Percentiles rank a stretch among this genome's conserved stretches.
Conservation (phyloP, 441 rosid genomes). For the Monsonia emarginata region DNA sequence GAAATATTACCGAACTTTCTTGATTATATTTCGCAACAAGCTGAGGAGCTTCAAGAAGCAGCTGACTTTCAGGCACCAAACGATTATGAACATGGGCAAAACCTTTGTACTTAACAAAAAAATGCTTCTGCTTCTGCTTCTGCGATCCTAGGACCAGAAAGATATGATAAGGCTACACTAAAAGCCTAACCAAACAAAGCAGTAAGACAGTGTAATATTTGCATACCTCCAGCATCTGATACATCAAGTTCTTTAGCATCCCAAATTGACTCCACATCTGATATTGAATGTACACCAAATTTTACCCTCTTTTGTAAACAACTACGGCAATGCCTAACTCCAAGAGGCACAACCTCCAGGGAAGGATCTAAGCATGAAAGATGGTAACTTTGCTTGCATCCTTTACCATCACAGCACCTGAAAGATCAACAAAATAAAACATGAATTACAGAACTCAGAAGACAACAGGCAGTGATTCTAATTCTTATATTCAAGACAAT, state of each 20-base stretch:
- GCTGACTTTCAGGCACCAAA: conserved; percentile 35
- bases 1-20: conserved; percentile 31
- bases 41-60: conserved; percentile 36
- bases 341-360: conserved; percentile 30
- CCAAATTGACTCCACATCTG: conserved; percentile 43
- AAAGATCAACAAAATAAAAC: conserved; percentile 7
- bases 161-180: conserved; percentile 3
- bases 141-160: conserved; percentile 22
- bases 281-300: conserved; percentile 32
- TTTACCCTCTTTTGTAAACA: conserved; percentile 36
- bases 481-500: not conserved
- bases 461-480: not conserved
- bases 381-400: conserved; percentile 43
- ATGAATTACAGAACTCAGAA: not conserved
- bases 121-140: conserved; percentile 30
- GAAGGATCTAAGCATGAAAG: conserved; percentile 42
- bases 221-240: conserved; percentile 28
- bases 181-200: conserved; percentile 6
- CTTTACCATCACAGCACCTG: conserved; percentile 52
- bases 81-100: conserved; percentile 45
- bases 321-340: conserved; percentile 37
- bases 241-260: conserved; percentile 30
- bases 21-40: conserved; percentile 35
- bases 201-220: conserved; percentile 3
- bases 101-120: conserved; percentile 41